Conservation (phyloP, 108 stramenopile species). For the Cyclotella sp. region DNA sequence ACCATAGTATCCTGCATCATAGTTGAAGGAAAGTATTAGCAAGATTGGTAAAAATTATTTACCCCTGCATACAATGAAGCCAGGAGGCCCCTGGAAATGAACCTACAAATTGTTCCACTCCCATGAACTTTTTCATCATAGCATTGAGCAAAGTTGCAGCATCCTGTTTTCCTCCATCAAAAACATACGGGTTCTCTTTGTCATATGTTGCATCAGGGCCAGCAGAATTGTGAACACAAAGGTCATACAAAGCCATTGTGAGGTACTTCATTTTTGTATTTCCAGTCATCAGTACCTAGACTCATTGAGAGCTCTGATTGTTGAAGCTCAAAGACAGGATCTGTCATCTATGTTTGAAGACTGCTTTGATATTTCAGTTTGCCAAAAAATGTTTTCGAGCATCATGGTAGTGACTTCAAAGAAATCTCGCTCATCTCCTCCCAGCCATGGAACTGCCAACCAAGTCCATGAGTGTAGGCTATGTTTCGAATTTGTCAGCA, state of each 20-base stretch:
- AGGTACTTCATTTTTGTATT: slow-evolving; percentile 24
- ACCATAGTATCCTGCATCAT: slow-evolving; percentile 28
- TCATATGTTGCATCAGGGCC: slow-evolving; percentile 6
- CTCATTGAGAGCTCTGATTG: slow-evolving; percentile 25
- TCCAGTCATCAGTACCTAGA: slow-evolving; percentile 25
- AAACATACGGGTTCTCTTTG: neutral
- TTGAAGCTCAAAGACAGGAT: neutral
- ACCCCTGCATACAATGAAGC: slow-evolving; percentile 36
- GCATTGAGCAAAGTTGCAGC: slow-evolving; percentile 20
- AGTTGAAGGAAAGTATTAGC: neutral
- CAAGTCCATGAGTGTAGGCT: slow-evolving; percentile 29
- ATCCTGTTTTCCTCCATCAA: slow-evolving; percentile 13
- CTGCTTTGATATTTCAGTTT: slow-evolving; percentile 9
- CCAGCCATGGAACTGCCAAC: slow-evolving; percentile 33
- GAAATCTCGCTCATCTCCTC: slow-evolving; percentile 41
- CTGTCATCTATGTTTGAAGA: slow-evolving; percentile 16
- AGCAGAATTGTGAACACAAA: slow-evolving; percentile 12
- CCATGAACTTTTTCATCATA: slow-evolving; percentile 18
- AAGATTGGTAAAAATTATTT: neutral
- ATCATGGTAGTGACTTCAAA: slow-evolving; percentile 40
- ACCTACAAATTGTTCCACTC: neutral
- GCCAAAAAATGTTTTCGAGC: slow-evolving; percentile 32
- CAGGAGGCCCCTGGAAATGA: slow-evolving; percentile 19
- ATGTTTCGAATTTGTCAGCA: slow-evolving; percentile 21
- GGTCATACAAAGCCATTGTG: slow-evolving; percentile 33